A percentile compares a stretch with the other conserved stretches of the same genome.
These are phyloP conservation scores for Arachnomyces sp. DNA, from an alignment of 2,329 filamentous ascomycete species.

Conservation along the genomic window DNA sequence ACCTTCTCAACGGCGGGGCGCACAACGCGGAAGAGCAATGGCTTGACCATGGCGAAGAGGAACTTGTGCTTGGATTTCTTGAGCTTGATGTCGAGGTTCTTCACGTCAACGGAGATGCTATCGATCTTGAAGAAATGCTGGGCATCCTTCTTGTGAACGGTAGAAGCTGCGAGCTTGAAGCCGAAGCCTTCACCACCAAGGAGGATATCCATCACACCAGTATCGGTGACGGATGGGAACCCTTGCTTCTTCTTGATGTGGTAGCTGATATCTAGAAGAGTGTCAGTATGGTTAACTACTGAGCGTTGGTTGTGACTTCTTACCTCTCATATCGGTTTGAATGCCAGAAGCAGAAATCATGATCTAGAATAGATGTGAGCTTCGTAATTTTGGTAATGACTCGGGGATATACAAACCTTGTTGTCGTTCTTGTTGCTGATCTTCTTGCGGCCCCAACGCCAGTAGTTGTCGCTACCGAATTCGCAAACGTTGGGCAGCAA, in stretches of 20 bases:
- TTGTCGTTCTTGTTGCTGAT: constrained; percentile 74
- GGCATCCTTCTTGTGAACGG: constrained; percentile 63
- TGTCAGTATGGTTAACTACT: constrained; percentile 7
- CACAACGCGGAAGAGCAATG: constrained; percentile 73
- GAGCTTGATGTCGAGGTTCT: constrained; percentile 76
- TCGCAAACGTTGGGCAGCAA: constrained; percentile 89
- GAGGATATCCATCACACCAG: constrained; percentile 79
- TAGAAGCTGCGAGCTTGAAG: constrained; percentile 85
- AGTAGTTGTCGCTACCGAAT: constrained; percentile 84
- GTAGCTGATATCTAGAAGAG: constrained; percentile 70
- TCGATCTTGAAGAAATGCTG: constrained; percentile 93
- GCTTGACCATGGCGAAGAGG: constrained; percentile 79
- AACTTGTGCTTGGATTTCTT: constrained; percentile 94
- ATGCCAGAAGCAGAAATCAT: constrained; percentile 82
- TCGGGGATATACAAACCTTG: constrained; percentile 36
- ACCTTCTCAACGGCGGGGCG: constrained; percentile 79
- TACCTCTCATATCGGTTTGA: constrained; percentile 71
- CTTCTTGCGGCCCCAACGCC: constrained; percentile 88
- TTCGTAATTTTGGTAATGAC: background rate
- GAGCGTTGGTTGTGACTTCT: constrained; percentile 2
- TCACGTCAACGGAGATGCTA: constrained; percentile 73
- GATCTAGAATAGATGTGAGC: constrained; percentile 29
- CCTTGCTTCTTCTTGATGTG: constrained; percentile 93
- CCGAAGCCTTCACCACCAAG: constrained; percentile 80
- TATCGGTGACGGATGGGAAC: constrained; percentile 80